Conservation (phyloP, 1,284 basidiomycete genomes). For the Cystobasidium sp. region DNA sequence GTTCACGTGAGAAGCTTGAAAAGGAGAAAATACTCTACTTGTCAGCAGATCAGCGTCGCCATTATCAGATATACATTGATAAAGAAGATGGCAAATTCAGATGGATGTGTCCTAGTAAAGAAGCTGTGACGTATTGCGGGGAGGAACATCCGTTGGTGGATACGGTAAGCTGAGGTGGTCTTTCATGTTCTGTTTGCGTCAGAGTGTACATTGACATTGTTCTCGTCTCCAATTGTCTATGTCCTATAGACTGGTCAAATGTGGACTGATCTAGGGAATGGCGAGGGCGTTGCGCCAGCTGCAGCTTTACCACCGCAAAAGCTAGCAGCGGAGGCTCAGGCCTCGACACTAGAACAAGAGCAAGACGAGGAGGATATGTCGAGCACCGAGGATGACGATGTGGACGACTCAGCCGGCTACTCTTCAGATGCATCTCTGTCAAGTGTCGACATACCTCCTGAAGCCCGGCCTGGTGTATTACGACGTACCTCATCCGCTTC, state of each 20-base stretch:
- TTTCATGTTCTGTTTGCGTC: not conserved
- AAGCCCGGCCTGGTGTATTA: conserved; percentile 19
- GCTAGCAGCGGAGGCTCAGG: not conserved
- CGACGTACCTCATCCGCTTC: conserved; percentile 19
- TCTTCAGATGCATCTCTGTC: conserved; percentile 21
- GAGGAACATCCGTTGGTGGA: conserved; percentile 39
- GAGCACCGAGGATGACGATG: not conserved
- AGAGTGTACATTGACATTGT: too few species aligned
- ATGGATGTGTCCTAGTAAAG: conserved; percentile 60
- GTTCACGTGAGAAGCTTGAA: conserved; percentile 70
- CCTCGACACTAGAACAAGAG: not conserved
- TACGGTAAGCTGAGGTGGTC: conserved; percentile 16
- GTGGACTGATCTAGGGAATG: conserved; percentile 69
- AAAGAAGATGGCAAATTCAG: conserved; percentile 68
- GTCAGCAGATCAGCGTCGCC: conserved; percentile 69
- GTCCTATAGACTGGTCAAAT: conserved; percentile 55
- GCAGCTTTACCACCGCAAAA: conserved; percentile 7
- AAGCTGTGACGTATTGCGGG: conserved; percentile 14
- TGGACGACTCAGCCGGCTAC: conserved; percentile 10
- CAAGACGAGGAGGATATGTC: not conserved
- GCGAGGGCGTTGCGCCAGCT: conserved; percentile 63
- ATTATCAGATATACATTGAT: conserved; percentile 67
- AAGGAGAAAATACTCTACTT: conserved; percentile 67
- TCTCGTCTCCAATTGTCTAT: too few species aligned
- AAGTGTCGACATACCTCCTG: conserved; percentile 14